These are phyloP conservation scores for Penicillium sp. DNA, from an alignment of 2,329 filamentous ascomycete genomes.

Conservation along the genomic window DNA sequence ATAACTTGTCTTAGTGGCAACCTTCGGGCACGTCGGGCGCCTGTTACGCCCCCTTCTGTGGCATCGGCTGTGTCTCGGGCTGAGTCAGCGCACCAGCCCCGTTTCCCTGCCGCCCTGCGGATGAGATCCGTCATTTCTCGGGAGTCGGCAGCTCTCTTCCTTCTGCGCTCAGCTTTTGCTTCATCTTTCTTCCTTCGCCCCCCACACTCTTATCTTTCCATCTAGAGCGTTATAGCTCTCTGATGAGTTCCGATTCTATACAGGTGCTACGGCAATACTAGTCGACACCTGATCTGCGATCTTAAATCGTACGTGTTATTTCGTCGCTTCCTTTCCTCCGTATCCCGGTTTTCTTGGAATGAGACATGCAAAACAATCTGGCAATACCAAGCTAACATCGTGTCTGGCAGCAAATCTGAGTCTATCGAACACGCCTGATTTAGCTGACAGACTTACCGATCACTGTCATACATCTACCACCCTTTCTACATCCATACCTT, in stretches of 20 bases:
- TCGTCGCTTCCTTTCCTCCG: conserved; percentile 27
- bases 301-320: conserved; percentile 18
- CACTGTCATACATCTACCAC: neutral
- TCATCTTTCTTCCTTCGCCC: conserved; percentile 15
- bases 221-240: conserved; percentile 37
- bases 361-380: conserved; percentile 17
- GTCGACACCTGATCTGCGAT: conserved; percentile 38
- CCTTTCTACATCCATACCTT: conserved; percentile 6
- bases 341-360: conserved; percentile 23
- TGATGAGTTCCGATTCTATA: conserved; percentile 38
- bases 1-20: neutral
- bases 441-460: conserved; percentile 6
- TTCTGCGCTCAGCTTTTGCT: conserved; percentile 15
- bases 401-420: conserved; percentile 1
- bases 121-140: conserved; percentile 13
- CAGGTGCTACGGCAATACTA: conserved; percentile 42
- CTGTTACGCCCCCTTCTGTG: neutral
- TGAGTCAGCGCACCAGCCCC: conserved; percentile 28
- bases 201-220: conserved; percentile 12
- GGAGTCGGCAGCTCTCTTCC: conserved; percentile 11
- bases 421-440: conserved; percentile 6
- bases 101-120: conserved; percentile 1
- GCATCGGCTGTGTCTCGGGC: conserved; percentile 20
- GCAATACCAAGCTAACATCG: conserved; percentile 14
- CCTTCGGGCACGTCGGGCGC: neutral